Conservation (phyloP, 495 filamentous ascomycete species). For the Bacidia gigantensis region DNA sequence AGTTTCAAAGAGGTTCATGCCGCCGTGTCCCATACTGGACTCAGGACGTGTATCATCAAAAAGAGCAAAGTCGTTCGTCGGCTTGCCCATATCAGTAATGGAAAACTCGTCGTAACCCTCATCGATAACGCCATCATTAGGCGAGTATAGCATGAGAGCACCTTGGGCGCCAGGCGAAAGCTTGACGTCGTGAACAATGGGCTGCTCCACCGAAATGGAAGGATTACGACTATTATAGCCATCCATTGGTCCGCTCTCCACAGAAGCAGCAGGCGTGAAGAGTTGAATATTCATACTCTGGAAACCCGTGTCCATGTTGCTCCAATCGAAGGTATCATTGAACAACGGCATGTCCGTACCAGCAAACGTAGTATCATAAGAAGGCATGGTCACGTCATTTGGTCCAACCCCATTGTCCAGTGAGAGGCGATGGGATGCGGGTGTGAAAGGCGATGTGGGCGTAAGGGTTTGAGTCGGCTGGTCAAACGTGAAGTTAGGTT, state of each 20-base stretch:
- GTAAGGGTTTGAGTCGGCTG: constrained; percentile 13
- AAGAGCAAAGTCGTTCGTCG: constrained; percentile 34
- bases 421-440: constrained; percentile 13
- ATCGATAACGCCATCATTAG: constrained; percentile 31
- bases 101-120: constrained; percentile 32
- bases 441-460: constrained; percentile 13
- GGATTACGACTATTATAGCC: constrained; percentile 20
- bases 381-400: constrained; percentile 9
- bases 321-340: constrained; percentile 25
- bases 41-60: constrained; percentile 21
- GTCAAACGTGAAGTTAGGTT: constrained; percentile 12
- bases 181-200: constrained; percentile 9
- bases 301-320: constrained; percentile 27
- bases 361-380: constrained; percentile 11
- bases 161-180: constrained; percentile 51
- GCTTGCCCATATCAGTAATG: constrained; percentile 18
- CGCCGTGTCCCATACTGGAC: constrained; percentile 13
- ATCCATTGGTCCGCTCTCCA: constrained; percentile 21
- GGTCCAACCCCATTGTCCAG: constrained; percentile 11
- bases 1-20: constrained; percentile 13
- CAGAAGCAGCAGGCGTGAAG: constrained; percentile 18
- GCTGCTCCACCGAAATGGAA: constrained; percentile 17
- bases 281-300: constrained; percentile 26
- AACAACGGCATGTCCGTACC: constrained; percentile 13
- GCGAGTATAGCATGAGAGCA: constrained; percentile 50